A percentile compares a stretch with the other conserved stretches of the same genome.
phyloP scores from a whole-genome alignment of 805 yeast genomes.

The Candida stauntonica region DNA sequence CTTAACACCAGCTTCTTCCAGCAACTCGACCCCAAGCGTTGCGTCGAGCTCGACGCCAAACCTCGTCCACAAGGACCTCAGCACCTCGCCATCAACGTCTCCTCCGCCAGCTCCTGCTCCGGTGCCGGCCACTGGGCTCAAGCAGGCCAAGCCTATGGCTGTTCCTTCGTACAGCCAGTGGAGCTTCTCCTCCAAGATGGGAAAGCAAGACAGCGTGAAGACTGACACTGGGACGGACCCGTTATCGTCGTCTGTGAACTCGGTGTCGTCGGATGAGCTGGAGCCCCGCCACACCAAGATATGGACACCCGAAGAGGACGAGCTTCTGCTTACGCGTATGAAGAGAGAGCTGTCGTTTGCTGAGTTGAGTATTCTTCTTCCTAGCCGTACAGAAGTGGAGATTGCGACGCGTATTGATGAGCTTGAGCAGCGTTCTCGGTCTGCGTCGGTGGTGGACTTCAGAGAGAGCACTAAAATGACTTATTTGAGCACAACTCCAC shows the following conservation, averaged over 20 bases:
- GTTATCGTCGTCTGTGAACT: constrained; percentile 7
- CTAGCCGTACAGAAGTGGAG: constrained; percentile 70
- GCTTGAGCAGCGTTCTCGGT: constrained; percentile 27
- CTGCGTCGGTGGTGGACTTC: constrained; percentile 3
- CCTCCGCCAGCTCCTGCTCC: constrained; percentile 11
- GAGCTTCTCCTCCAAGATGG: constrained; percentile 6
- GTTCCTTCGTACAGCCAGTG: constrained; percentile 10
- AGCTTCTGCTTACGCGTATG: constrained; percentile 48
- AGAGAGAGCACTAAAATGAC: constrained; percentile 6
- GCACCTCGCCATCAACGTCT: constrained; percentile 15
- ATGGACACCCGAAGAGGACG: constrained; percentile 69
- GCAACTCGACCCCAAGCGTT: constrained; percentile 14
- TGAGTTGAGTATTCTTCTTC: constrained; percentile 69
- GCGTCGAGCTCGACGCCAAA: constrained; percentile 12
- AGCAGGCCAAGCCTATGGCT: constrained; percentile 2
- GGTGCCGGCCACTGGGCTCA: neutral
- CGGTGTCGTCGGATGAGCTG: constrained; percentile 12
- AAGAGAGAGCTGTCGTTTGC: constrained; percentile 60
- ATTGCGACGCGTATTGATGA: constrained; percentile 58
- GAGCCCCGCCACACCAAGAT: neutral
- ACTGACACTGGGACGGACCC: constrained; percentile 10
- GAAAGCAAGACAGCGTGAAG: constrained; percentile 1
- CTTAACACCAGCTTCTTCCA: constrained; percentile 12
- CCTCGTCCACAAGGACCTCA: constrained; percentile 6
- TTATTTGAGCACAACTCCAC: constrained; percentile 11